These are phyloP conservation scores for Tylopilus sp. DNA, from an alignment of 1,284 basidiomycete species.

Conservation along the genomic window DNA sequence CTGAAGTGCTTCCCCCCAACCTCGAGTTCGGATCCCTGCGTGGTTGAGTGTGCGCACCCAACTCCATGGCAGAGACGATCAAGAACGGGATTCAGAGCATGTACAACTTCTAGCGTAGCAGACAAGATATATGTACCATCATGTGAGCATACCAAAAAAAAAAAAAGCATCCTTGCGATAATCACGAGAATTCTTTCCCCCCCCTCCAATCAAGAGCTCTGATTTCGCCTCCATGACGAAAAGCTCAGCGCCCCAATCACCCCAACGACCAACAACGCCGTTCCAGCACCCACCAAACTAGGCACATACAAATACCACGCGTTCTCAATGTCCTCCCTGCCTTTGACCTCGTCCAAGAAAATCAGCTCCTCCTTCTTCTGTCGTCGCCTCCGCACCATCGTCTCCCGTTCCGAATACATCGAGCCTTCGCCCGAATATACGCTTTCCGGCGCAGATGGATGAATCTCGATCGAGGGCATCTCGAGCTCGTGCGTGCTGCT, in stretches of 20 bases:
- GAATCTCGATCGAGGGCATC: constrained; percentile 58
- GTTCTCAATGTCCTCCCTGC: constrained; percentile 55
- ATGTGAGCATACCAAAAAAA: neutral
- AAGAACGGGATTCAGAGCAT: neutral
- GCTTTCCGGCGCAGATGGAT: constrained; percentile 36
- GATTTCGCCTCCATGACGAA: constrained; percentile 70
- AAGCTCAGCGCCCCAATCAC: constrained; percentile 70
- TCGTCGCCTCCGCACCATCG: constrained; percentile 40
- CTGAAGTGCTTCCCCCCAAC: too few species aligned
- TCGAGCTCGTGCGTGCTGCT: constrained; percentile 44
- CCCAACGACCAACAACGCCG: constrained; percentile 71
- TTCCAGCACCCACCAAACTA: constrained; percentile 71
- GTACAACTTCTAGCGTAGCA: constrained; percentile 6
- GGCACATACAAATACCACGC: constrained; percentile 77
- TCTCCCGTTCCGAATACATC: constrained; percentile 38
- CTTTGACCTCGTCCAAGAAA: constrained; percentile 44
- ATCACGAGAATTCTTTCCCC: neutral
- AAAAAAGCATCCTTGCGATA: constrained; percentile 12
- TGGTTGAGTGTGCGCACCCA: too few species aligned
- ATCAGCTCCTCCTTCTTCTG: constrained; percentile 47
- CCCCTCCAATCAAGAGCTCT: constrained; percentile 42
- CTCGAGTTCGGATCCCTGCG: too few species aligned
- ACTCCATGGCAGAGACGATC: too few species aligned
- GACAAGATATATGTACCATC: constrained; percentile 11
- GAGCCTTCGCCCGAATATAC: constrained; percentile 31